phyloP scores from a whole-genome alignment of 768 basidiomycete species.

The Kwoniella sp. region DNA sequence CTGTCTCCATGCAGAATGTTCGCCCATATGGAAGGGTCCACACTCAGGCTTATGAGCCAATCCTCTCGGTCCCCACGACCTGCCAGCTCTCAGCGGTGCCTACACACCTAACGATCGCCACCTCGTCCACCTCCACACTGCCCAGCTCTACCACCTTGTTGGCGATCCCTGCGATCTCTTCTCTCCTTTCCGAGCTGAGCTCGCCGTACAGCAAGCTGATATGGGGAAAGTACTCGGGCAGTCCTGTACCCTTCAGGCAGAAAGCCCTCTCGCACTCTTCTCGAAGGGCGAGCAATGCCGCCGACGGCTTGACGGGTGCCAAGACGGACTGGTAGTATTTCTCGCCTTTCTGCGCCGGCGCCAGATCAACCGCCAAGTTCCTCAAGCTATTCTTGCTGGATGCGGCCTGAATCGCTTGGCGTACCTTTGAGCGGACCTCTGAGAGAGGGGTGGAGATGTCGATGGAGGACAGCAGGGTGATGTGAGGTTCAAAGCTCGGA shows the following conservation, averaged over 20 bases:
- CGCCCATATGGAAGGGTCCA: too few species aligned
- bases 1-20: too few species aligned
- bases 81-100: conserved; percentile 18
- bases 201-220: conserved; percentile 35
- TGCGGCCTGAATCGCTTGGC: neutral
- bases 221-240: conserved; percentile 31
- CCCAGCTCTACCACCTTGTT: neutral
- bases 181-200: conserved; percentile 13
- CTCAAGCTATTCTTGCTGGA: neutral
- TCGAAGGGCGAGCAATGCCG: conserved; percentile 14
- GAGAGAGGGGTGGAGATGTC: neutral
- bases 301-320: conserved; percentile 10
- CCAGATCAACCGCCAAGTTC: neutral
- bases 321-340: conserved; percentile 35
- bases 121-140: conserved; percentile 4
- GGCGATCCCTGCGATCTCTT: conserved; percentile 13
- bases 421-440: conserved; percentile 5
- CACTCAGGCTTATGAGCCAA: neutral
- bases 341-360: conserved; percentile 20
- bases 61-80: conserved; percentile 10
- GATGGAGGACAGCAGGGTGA: conserved; percentile 26
- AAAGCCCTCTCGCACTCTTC: conserved; percentile 12
- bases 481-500: conserved; percentile 26
- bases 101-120: conserved; percentile 10
- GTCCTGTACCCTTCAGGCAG: neutral